A percentile compares a stretch with the other conserved stretches of the same genome.
phyloP scores from a whole-genome alignment of 164 flowering plant genomes.

The Nymphaea thermarum region DNA sequence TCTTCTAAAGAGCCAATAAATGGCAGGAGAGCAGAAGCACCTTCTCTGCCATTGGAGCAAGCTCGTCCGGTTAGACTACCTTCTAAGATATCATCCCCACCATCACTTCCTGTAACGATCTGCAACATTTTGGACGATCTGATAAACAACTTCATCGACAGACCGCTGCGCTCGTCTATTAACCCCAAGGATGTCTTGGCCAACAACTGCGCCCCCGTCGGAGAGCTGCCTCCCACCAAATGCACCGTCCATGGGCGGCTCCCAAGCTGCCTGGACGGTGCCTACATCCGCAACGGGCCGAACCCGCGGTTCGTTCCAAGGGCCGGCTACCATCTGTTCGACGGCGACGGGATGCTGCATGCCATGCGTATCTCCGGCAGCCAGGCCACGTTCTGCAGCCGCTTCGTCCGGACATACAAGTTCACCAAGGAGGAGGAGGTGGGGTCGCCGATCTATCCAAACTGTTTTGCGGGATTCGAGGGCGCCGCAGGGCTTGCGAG shows the following conservation, averaged over 20 bases:
- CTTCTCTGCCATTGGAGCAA: too few relatives aligned
- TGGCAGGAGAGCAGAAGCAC: too few relatives aligned
- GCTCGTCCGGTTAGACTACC: too few relatives aligned
- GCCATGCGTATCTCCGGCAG: slow-evolving; percentile 43
- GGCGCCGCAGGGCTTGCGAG: slow-evolving; percentile 38
- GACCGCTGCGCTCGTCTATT: slow-evolving; percentile 34
- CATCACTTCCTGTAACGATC: slow-evolving; percentile 16
- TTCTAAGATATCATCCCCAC: too few relatives aligned
- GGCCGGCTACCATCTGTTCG: too few relatives aligned
- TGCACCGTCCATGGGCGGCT: too few relatives aligned
- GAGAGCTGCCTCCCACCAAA: too few relatives aligned
- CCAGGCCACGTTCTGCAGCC: slow-evolving; percentile 57
- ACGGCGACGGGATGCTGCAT: slow-evolving; percentile 96
- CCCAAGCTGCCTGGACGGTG: too few relatives aligned
- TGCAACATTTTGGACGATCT: slow-evolving; percentile 32
- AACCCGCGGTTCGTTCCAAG: too few relatives aligned
- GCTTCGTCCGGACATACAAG: slow-evolving; percentile 63
- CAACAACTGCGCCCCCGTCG: slow-evolving; percentile 45
- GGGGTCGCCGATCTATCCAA: slow-evolving; percentile 42
- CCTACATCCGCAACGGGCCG: too few relatives aligned
- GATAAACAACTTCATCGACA: slow-evolving; percentile 49
- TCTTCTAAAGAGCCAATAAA: too few relatives aligned
- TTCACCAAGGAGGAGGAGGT: slow-evolving; percentile 30
- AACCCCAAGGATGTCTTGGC: slow-evolving; percentile 54
- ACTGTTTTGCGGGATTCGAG: slow-evolving; percentile 48